Conservation (phyloP, 768 basidiomycete genomes). For the Leccinum uliginosum region DNA sequence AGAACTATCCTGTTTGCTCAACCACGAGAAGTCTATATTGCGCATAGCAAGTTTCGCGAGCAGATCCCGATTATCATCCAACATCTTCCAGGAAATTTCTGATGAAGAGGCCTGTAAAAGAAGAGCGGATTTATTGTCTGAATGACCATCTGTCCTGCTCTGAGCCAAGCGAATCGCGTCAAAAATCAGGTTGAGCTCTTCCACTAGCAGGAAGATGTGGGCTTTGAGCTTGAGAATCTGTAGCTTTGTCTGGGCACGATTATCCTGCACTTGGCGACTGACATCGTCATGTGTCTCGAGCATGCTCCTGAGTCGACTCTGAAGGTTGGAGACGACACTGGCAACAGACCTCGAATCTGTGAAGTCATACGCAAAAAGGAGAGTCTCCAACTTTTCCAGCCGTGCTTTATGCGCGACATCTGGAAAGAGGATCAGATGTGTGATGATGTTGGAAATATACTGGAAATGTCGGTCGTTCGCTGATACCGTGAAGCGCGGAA, state of each 20-base stretch:
- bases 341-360: constrained; percentile 70
- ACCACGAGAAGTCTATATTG: constrained; percentile 75
- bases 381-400: constrained; percentile 71
- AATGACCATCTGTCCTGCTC: constrained; percentile 61
- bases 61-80: constrained; percentile 65
- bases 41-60: constrained; percentile 84
- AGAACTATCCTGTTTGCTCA: constrained; percentile 84
- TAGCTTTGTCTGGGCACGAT: constrained; percentile 39
- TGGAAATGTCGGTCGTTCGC: constrained; percentile 80
- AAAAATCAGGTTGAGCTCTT: constrained; percentile 81
- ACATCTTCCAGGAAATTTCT: constrained; percentile 90
- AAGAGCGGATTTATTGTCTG: constrained; percentile 75
- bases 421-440: constrained; percentile 83
- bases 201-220: constrained; percentile 66
- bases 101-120: constrained; percentile 76
- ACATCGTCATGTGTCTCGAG: constrained; percentile 48
- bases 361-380: constrained; percentile 87
- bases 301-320: constrained; percentile 63
- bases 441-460: constrained; percentile 82
- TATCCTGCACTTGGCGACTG: constrained; percentile 30
- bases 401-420: constrained; percentile 81
- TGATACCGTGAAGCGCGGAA: constrained; percentile 84
- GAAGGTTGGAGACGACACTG: constrained; percentile 65
- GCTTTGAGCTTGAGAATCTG: constrained; percentile 66
- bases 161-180: constrained; percentile 83